Conservation (phyloP, 805 yeast species). For the Metschnikowia kunwiensis region DNA sequence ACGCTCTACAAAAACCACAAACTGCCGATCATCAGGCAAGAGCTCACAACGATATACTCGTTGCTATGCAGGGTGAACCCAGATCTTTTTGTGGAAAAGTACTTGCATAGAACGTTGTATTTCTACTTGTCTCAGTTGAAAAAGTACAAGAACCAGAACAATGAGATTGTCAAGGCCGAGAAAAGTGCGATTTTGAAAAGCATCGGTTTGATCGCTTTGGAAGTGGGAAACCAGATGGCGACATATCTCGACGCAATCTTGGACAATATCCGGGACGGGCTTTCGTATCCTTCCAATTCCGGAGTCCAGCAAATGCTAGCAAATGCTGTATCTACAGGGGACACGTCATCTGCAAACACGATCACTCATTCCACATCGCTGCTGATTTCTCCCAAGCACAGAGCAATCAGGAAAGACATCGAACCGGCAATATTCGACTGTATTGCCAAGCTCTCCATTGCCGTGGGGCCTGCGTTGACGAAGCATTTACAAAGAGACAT, state of each 20-base stretch:
- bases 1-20: slow-evolving; percentile 75
- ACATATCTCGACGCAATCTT: slow-evolving; percentile 86
- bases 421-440: slow-evolving; percentile 89
- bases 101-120: slow-evolving; percentile 73
- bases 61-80: slow-evolving; percentile 76
- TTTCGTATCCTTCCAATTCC: slow-evolving; percentile 41
- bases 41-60: slow-evolving; percentile 82
- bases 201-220: slow-evolving; percentile 78
- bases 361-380: slow-evolving; percentile 26
- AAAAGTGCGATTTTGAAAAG: slow-evolving; percentile 72
- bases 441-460: slow-evolving; percentile 76
- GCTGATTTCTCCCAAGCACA: slow-evolving; percentile 48
- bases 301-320: slow-evolving; percentile 40
- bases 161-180: slow-evolving; percentile 48
- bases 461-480: slow-evolving; percentile 91
- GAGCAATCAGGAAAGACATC: slow-evolving; percentile 60
- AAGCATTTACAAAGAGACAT: slow-evolving; percentile 83
- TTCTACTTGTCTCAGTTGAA: slow-evolving; percentile 77
- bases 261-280: slow-evolving; percentile 77
- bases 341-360: slow-evolving; percentile 20
- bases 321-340: slow-evolving; percentile 34
- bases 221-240: slow-evolving; percentile 79
- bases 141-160: slow-evolving; percentile 49
- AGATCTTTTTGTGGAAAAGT: slow-evolving; percentile 70
- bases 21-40: slow-evolving; percentile 70